Evolutionary conservation across 257 asterid species (phyloP).

Genomic region (Rauvolfia tetraphylla): DNA sequence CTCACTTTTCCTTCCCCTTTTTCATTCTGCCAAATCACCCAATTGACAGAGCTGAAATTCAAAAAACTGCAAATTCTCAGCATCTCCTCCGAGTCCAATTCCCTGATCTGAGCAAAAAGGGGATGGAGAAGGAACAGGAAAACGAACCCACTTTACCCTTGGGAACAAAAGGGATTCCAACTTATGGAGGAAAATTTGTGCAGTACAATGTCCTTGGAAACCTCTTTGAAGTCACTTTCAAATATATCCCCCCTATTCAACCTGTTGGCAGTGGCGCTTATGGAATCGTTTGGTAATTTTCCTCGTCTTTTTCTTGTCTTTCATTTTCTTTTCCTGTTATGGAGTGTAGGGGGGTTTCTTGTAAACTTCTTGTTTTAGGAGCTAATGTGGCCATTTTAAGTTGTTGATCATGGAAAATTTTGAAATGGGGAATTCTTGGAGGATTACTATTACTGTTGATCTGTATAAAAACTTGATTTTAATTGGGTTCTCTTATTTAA

Average conservation of each 20-base stretch:
- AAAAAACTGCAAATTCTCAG: neutral
- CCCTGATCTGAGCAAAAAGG: constrained; percentile 4
- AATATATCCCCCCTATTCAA: constrained; percentile 65
- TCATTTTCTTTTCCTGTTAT: neutral
- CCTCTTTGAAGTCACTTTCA: constrained; percentile 63
- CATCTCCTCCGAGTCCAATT: constrained; percentile 6
- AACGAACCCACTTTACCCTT: constrained; percentile 31
- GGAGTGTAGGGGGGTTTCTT: neutral
- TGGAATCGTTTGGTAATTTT: constrained; percentile 73
- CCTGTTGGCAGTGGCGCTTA: constrained; percentile 89
- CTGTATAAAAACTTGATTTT: neutral
- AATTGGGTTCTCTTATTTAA: neutral
- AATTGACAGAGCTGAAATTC: neutral
- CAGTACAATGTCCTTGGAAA: constrained; percentile 75
- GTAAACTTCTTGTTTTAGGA: too few species aligned
- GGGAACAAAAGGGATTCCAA: constrained; percentile 48
- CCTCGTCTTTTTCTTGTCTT: neutral
- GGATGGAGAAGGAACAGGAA: constrained; percentile 35
- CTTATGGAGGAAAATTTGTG: constrained; percentile 55
- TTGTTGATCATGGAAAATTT: neutral
- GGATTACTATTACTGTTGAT: neutral
- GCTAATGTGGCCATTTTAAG: neutral
- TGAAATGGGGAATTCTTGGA: neutral
- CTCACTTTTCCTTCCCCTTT: neutral
- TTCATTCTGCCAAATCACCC: neutral